Evolutionary conservation across 345 rosid genomes (phyloP), one percentile per base, ranked within the genome.

Genomic region (Lumnitzera littorea): DNA sequence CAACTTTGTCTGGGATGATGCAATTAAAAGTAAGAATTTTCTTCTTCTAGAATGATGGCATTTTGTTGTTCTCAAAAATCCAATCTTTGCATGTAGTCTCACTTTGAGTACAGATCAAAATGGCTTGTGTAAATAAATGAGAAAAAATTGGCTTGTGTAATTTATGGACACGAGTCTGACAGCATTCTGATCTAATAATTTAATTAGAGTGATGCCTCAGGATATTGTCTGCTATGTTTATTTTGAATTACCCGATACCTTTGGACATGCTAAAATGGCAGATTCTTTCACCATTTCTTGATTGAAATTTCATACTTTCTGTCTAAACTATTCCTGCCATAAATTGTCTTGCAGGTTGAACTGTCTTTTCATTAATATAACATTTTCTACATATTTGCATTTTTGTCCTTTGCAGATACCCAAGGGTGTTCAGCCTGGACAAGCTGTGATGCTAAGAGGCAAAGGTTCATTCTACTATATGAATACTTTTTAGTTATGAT

Each of bases 371-470:
- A 24, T n/a, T 55, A 55, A 43, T 23, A 36, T 65, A 61, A 58
- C 58, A 60, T 27, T 49, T 58, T 50, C 47, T 43, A 56, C 59
- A 47, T n/a, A 11, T 60, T 57, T 65, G 59, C 52, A 56, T 58
- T 77, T 73, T 29, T 74, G 59, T 55, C 43, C 62, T 23, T 73
- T 61, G 66, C 84, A 92, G 98, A 85, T 89, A 80, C 96, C 98
- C 11, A 74, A 78, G 70, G 96, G 96, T 25, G 88, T 77, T 74
- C 96, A 89, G 69, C 96, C 78, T 65, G 98, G 94, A 60, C 85
- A 92, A 63, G 76, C 81, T 58, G 55, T 84, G 70, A 74, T 77
- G 58, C 76, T 91, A 65, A 85, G 91, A 80, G 91, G 95, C 63
- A 86, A 86, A 87, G 98, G 96, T 87, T 68, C 50, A 46, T 55